Percentiles rank a stretch among this genome's conserved stretches.
These are phyloP conservation scores for Coemansia sp. DNA, from an alignment of 371 early-diverging fungal species.

Conservation along the genomic window DNA sequence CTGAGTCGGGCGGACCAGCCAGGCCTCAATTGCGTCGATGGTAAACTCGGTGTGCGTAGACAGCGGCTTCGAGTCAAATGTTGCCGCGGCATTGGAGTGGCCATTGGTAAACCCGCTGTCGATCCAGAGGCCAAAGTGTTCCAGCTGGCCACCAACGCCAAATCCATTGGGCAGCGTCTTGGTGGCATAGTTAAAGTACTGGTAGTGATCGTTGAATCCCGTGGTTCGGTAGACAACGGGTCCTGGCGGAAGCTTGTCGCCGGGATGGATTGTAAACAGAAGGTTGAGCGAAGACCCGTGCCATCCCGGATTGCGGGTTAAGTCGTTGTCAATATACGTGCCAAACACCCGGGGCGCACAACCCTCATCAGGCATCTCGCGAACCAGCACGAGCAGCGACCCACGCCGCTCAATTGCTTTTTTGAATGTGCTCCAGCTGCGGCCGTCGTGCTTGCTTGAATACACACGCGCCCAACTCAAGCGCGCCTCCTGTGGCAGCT, in stretches of 20 bases:
- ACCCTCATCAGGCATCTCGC: slow-evolving; percentile 16
- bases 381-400: slow-evolving; percentile 36
- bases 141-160: slow-evolving; percentile 81
- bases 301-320: slow-evolving; percentile 66
- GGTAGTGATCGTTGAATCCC: slow-evolving; percentile 72
- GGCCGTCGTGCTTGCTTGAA: slow-evolving; percentile 40
- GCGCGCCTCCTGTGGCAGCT: slow-evolving; percentile 36
- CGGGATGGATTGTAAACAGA: slow-evolving; percentile 59
- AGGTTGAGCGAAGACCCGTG: slow-evolving; percentile 66
- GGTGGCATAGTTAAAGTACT: slow-evolving; percentile 79
- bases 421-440: slow-evolving; percentile 51
- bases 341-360: slow-evolving; percentile 61
- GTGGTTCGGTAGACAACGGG: slow-evolving; percentile 55
- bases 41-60: slow-evolving; percentile 61
- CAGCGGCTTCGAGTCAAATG: slow-evolving; percentile 60
- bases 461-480: slow-evolving; percentile 34
- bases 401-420: slow-evolving; percentile 35
- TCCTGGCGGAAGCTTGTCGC: background rate
- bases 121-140: slow-evolving; percentile 82
- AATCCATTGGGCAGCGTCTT: slow-evolving; percentile 85
- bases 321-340: slow-evolving; percentile 66
- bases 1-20: slow-evolving; percentile 66
- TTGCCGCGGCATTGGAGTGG: slow-evolving; percentile 61
- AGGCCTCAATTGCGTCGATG: slow-evolving; percentile 73
- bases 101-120: slow-evolving; percentile 68